Evolutionary conservation across 805 yeast genomes (phyloP).

Genomic region (Clavispora santaluciae): DNA sequence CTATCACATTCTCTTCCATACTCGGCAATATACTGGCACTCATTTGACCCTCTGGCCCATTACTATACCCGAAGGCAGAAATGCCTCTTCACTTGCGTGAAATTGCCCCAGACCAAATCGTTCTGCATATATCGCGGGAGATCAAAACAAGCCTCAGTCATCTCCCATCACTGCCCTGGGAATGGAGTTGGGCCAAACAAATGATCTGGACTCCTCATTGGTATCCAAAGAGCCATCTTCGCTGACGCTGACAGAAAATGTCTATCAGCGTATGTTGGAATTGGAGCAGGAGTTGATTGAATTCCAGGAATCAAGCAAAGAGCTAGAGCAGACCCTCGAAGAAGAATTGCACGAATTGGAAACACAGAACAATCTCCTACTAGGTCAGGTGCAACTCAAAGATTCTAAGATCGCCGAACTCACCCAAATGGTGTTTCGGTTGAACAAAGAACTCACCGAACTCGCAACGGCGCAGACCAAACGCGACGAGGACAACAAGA

Average conservation of each 20-base stretch:
- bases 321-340: slow-evolving; percentile 41
- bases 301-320: slow-evolving; percentile 41
- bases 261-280: slow-evolving; percentile 24
- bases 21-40: too few species aligned
- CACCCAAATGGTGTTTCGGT: slow-evolving; percentile 10
- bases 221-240: not conserved
- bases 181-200: not conserved
- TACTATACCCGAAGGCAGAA: too few species aligned
- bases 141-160: not conserved
- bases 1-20: too few species aligned
- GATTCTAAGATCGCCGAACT: slow-evolving; percentile 18
- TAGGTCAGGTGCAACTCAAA: slow-evolving; percentile 12
- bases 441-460: slow-evolving; percentile 18
- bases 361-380: slow-evolving; percentile 16
- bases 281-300: slow-evolving; percentile 36
- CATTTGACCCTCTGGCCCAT: too few species aligned
- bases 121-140: not conserved
- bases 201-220: not conserved
- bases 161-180: not conserved
- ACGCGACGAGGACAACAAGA: slow-evolving; percentile 4
- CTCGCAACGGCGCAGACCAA: slow-evolving; percentile 9
- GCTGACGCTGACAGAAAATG: not conserved
- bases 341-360: slow-evolving; percentile 37
- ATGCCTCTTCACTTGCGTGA: too few species aligned
- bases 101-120: too few species aligned